Percentiles rank a stretch among this genome's conserved stretches.
phyloP scores from a whole-genome alignment of 345 rosid genomes.

The Aquilaria sinensis region DNA sequence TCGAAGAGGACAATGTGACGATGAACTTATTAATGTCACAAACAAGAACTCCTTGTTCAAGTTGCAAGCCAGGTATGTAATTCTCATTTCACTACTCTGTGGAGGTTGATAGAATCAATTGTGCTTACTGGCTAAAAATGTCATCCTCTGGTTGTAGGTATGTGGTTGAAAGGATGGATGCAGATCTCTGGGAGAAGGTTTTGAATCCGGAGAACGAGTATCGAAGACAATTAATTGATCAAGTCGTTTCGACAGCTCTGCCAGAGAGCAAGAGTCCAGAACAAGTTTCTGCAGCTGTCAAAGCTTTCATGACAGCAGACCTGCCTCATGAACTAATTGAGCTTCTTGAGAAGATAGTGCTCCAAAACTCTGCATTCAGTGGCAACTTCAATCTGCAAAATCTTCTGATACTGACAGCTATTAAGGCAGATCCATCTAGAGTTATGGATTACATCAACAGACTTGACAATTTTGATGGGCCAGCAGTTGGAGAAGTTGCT shows the following conservation, averaged over 20 bases:
- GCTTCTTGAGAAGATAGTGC: conserved; percentile 93
- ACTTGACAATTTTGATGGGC: conserved; percentile 97
- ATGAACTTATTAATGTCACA: conserved; percentile 94
- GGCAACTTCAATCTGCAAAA: conserved; percentile 95
- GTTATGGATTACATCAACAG: conserved; percentile 97
- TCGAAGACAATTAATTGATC: conserved; percentile 93
- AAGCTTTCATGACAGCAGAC: conserved; percentile 83
- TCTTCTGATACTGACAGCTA: conserved; percentile 92
- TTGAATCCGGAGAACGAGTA: conserved; percentile 77
- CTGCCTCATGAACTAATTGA: conserved; percentile 77
- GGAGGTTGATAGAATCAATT: conserved; percentile 9
- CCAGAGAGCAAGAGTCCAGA: conserved; percentile 92
- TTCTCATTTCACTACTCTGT: conserved; percentile 4
- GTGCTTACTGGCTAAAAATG: conserved; percentile 17
- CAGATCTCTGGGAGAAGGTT: conserved; percentile 98
- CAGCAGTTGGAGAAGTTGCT: conserved; percentile 96
- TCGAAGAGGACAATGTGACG: conserved; percentile 96
- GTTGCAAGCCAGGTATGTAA: conserved; percentile 88
- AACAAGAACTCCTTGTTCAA: conserved; percentile 95
- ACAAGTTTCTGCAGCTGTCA: conserved; percentile 82
- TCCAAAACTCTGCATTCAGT: conserved; percentile 97
- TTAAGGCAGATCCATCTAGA: conserved; percentile 93
- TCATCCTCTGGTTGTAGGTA: conserved; percentile 45
- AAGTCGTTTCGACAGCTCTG: conserved; percentile 94
- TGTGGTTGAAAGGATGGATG: conserved; percentile 99